Evolutionary conservation across 495 filamentous ascomycete genomes (phyloP), one percentile per base, ranked within the genome.

Genomic region (Aspergillus ostianus): DNA sequence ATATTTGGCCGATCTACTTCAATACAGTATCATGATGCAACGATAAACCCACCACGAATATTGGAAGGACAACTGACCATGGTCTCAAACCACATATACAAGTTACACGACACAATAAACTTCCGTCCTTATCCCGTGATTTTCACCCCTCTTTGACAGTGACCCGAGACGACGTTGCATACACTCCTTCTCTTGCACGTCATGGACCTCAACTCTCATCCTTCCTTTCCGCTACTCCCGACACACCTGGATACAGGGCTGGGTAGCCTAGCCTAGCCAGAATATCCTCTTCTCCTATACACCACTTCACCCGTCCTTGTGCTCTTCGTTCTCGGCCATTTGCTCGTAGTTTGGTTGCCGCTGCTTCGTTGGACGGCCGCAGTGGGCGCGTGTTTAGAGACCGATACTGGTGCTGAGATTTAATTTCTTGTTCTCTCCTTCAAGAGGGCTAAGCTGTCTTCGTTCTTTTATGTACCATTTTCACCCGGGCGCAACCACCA

Each of bases 191-290:
- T 67, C 41, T 53, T 58, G 29, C 57, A 65, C 65, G 65, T 67
- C 65, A 67, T 67, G 59, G 46, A 50, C 20, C 55, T 60, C 57
- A 29, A 47, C 47, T 64, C 59, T 36, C 49, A 30, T 58, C 58
- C 54, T 44, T 47, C 50, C 53, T 47, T 58, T 64, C 53, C 52
- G 53, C 56, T 49, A 47, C 50, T 53, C 57, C 64, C 59, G 48
- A 56, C 48, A 30, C 36, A 23, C 41, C 19, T 41, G 20, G 17
- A 7, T n/a, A 17, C 17, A 21, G 17, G 17, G 50, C 17, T 20
- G 6, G 30, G 7, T 19, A 20, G 19, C 47, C 18, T 19, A 20
- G 19, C 47, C 18, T 20, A 49, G 47, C 47, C 0, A 49, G 18
- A 9, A 2, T 8, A 19, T 6, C 18, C 47, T 49, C 47, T 49